Evolutionary conservation across 148 eudicot species (phyloP), one percentile per base, ranked within the genome.

Genomic region (Polygonum maritimum): DNA sequence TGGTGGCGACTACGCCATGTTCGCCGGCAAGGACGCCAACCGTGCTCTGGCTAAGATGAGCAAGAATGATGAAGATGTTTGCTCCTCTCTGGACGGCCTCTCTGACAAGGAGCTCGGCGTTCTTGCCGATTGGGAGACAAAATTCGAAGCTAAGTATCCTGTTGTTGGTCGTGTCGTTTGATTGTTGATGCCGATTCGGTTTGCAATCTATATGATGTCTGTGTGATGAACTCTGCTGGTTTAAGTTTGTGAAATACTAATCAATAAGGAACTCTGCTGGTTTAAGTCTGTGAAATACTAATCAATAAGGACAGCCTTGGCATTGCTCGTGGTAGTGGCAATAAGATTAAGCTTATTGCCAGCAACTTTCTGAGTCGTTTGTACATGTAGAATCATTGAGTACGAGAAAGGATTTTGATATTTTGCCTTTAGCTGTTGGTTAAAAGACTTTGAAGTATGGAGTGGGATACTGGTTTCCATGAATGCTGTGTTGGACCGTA

Each of bases 1-100:
- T 45, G 97, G 97, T 22, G 98, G 97, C 33, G 44, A 93, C 12
- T 94, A 94, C 83, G 69, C 86, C 80, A 80, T 94, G 86, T 94
- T 94, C 81, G 87, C 98, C n/a, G 98, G 98, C 14, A 94, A 90
- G 82, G 98, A 94, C 69, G 98, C 98, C 4, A 94, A 89, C 81
- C 80, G 98, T 44, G 98, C 97, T 38, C 88, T 94, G 2, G 98
- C 96, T 40, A 92, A 92, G 88, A 94, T 94, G 98, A 90, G 93
- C 81, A 94, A 92, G 85, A 78, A 89, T 18, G 89, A 90, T 0
- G 86, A 82, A 12, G 97, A 91, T 73, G 89, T 94, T 71, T 69
- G 73, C 52, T 76, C 88, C 0, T 77, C 81, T 19, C 89, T 26
- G 31, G 31, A 26, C 31, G 31, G 31, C 31, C 31, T 26, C 31